Base-by-base conservation (phyloP, 2,329 filamentous ascomycete genomes). In the Gnomoniopsis smithogilvyi region DNA sequence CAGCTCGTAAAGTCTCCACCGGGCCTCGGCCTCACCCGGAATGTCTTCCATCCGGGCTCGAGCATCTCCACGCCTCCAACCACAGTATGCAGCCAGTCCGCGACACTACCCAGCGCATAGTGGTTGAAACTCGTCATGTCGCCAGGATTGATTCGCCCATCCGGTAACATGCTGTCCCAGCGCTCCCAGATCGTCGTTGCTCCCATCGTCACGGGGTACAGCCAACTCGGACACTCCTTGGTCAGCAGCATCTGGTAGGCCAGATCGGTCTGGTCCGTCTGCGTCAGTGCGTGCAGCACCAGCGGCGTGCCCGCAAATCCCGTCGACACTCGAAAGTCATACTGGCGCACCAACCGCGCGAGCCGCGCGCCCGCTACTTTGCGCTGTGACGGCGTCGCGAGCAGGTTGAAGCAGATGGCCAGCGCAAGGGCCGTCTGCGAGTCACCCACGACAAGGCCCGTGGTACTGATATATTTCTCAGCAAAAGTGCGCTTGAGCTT, bases 231-330 rank as follows among this genome's bases (percentile, higher is more conserved):
- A 67, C 76, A 57, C 3, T 72, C 65, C 6, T 72, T 76, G 63
- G 80, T 73, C 6, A 78, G 68, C 1, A 83, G 70, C 77, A 82
- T 81, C 17, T 70, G 69, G 63, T 82, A 83, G 55, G 75, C 72
- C 14, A 71, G 66, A 0, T 73, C 64, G 0, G 69, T 67, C 0
- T 69, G 63, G 8, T 65, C 69, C 12, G 69, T 68, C 3, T 6
- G 60, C 64, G 50, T 54, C 17, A 63, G 59, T 14, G 61, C 61
- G 43, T 63, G 61, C 21, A 60, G 52, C 11, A 63, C 41, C 15
- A 59, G 53, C 14, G 61, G 61, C 54, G 61, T 63, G 2, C 61
- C 61, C 11, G 61, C 61, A 45, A 63, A 63, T 22, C 61, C 61
- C 3, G 61, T 64, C 24, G 54, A 30, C 11, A 58, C 54, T 47